These are phyloP conservation scores for Copromyces sp. DNA, from an alignment of 495 filamentous ascomycete genomes.

Conservation along the genomic window DNA sequence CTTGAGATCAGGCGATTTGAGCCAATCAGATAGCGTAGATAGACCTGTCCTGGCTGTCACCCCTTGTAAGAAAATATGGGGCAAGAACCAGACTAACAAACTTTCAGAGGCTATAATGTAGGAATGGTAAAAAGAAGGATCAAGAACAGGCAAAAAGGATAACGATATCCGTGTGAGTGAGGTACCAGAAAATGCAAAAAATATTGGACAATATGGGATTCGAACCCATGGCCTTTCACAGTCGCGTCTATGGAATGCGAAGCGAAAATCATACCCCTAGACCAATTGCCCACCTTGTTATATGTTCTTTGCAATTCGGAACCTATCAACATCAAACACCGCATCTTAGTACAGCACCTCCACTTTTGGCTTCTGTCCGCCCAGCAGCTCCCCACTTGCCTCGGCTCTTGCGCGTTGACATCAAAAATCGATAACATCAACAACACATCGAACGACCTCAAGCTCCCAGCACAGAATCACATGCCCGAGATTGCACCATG, in stretches of 20 bases:
- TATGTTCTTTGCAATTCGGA: not conserved
- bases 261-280: slow-evolving; percentile 38
- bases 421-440: not conserved
- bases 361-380: not conserved
- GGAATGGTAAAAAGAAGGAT: not conserved
- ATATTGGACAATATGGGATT: slow-evolving; percentile 8
- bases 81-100: too few species aligned
- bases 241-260: slow-evolving; percentile 17
- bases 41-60: too few species aligned
- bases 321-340: not conserved
- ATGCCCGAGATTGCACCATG: not conserved
- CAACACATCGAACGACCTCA: not conserved
- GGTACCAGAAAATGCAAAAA: not conserved
- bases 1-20: too few species aligned
- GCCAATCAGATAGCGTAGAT: too few species aligned
- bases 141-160: not conserved
- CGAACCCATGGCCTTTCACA: slow-evolving; percentile 13
- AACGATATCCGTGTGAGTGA: not conserved
- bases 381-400: slow-evolving; percentile 7
- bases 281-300: slow-evolving; percentile 22
- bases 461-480: not conserved
- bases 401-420: not conserved
- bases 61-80: too few species aligned
- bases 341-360: not conserved
- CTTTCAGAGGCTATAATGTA: too few species aligned